phyloP scores from a whole-genome alignment of 2,329 filamentous ascomycete genomes.

The Colletotrichum lindemuthianum region DNA sequence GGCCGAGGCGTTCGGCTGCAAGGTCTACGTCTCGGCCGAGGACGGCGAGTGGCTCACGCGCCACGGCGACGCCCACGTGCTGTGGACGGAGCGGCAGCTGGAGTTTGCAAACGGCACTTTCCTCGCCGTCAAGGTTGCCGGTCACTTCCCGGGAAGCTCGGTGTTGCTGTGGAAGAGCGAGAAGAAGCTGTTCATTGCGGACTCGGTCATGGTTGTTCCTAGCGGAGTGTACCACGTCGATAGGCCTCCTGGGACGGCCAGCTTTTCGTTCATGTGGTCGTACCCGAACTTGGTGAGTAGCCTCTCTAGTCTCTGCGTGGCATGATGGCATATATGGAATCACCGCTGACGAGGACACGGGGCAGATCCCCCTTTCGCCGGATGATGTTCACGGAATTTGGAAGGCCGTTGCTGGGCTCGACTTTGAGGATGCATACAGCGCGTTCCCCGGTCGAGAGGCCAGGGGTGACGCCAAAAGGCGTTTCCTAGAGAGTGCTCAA shows the following conservation, averaged over 20 bases:
- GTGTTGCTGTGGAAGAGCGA: conserved; percentile 67
- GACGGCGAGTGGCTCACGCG: conserved; percentile 73
- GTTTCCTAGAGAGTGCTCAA: conserved; percentile 33
- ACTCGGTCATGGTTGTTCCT: conserved; percentile 79
- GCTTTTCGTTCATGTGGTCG: conserved; percentile 35
- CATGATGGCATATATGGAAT: too few relatives aligned
- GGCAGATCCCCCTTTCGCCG: conserved; percentile 28
- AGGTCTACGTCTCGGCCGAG: conserved; percentile 73
- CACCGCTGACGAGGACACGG: background rate
- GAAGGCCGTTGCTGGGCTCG: conserved; percentile 25
- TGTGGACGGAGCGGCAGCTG: conserved; percentile 57
- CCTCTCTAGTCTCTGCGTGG: too few relatives aligned
- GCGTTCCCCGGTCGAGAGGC: conserved; percentile 26
- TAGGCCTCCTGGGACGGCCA: conserved; percentile 28
- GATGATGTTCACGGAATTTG: conserved; percentile 27
- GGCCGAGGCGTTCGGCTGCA: conserved; percentile 74
- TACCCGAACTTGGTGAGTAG: conserved; percentile 35
- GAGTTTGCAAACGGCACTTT: conserved; percentile 59
- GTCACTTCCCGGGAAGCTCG: conserved; percentile 82
- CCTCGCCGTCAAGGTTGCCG: conserved; percentile 75
- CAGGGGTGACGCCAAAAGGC: conserved; percentile 30
- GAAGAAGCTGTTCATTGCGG: conserved; percentile 74
- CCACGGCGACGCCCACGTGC: conserved; percentile 54
- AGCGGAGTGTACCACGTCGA: conserved; percentile 52
- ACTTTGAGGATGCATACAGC: conserved; percentile 33